Base-by-base conservation (phyloP, 2,329 filamentous ascomycete genomes). In the Penicillium frequentans region DNA sequence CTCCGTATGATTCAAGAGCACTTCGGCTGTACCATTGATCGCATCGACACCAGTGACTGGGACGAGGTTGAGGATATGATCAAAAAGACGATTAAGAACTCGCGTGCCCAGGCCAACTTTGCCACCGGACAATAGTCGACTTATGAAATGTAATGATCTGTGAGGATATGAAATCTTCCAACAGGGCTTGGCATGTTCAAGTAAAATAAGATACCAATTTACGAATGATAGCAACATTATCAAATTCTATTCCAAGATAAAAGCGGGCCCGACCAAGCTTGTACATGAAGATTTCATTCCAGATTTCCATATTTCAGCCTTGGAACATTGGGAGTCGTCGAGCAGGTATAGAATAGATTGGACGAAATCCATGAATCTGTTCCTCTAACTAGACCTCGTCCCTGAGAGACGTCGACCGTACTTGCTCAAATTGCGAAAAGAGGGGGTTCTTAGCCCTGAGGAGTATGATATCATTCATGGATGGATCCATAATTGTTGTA, bases 21-120 rank as follows among this genome's bases (percentile, higher is more conserved):
- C 73, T 97, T 96, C 75, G 83, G 84, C 56, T 92, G 95, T 45
- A 86, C 92, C 65, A 85, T 97, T 58, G 86, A 91, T 47, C 87
- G 88, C 64, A 85, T 99, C 49, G 87, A 92, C 63, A 91, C 90
- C 3, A 84, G 87, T 26, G 92, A 99, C 72, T 97, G 93, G 93
- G 95, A 98, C 69, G 81, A 86, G 56, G 91, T 95, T 1, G 93
- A 98, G 78, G 84, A 86, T 47, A 85, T 87, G 62, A 89, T 97
- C 56, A 91, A 96, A 76, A 83, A 83, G 52, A 87, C 93, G 53
- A 91, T 93, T 80, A 92, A 91, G 56, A 78, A 75, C 55, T 71
- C 75, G 6, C 73, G 78, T 55, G 73, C 77, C 24, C 75, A 77
- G 39, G 64, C 70, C 10, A 71, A 71, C 52, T 79, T 77, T 60